These are phyloP conservation scores for Kokia cookei DNA, from an alignment of 441 rosid genomes.

Conservation along the genomic window DNA sequence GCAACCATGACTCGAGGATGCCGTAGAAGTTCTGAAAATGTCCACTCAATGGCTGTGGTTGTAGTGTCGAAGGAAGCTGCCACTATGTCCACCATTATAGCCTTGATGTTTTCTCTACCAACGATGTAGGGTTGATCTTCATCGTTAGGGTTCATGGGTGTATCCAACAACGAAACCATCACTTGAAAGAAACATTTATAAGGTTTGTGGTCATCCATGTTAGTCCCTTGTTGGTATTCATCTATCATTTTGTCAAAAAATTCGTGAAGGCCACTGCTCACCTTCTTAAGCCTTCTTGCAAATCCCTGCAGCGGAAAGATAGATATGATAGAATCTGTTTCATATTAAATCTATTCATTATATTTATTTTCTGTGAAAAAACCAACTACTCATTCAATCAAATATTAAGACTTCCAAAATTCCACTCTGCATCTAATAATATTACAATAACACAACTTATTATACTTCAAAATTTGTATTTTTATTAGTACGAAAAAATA, in stretches of 20 bases:
- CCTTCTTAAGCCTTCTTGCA: background rate
- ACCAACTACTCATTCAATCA: too few relatives aligned
- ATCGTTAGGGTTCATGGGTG: background rate
- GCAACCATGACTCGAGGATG: background rate
- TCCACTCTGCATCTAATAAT: too few relatives aligned
- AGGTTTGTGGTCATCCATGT: background rate
- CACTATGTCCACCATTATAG: background rate
- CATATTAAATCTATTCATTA: too few relatives aligned
- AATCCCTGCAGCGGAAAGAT: background rate
- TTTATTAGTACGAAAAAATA: too few relatives aligned
- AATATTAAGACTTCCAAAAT: too few relatives aligned
- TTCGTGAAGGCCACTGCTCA: background rate
- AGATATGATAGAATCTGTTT: too few relatives aligned
- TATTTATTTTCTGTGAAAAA: too few relatives aligned
- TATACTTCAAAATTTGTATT: too few relatives aligned
- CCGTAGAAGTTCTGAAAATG: background rate
- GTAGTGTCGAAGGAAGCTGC: background rate
- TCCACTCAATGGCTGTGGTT: background rate
- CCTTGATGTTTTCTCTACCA: background rate
- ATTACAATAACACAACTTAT: too few relatives aligned
- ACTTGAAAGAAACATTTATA: background rate
- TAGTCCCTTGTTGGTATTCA: background rate
- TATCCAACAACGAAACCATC: background rate
- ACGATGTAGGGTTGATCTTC: background rate
- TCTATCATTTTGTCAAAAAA: background rate